phyloP scores from a whole-genome alignment of 2,329 filamentous ascomycete genomes.

The Fusarium robinianum region DNA sequence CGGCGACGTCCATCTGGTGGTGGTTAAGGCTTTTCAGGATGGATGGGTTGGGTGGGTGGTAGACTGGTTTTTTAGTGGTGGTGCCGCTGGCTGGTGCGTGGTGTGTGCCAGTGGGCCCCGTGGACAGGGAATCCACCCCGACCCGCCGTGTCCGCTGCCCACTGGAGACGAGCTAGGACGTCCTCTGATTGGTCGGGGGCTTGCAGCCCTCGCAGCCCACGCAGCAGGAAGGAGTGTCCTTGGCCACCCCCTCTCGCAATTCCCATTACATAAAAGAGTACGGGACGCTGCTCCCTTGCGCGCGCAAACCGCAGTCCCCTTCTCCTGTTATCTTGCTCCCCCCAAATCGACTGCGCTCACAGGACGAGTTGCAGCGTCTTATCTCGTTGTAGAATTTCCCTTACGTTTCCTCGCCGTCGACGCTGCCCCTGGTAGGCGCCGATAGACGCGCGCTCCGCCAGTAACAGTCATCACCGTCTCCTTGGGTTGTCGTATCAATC shows the following conservation, averaged over 20 bases:
- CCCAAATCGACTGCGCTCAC: constrained; percentile 33
- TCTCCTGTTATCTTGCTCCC: constrained; percentile 40
- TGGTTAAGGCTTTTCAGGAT: constrained; percentile 4
- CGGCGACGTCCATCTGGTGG: no score
- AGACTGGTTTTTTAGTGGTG: constrained; percentile 33
- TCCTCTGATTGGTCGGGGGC: constrained; percentile 29
- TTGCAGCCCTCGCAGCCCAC: constrained; percentile 22
- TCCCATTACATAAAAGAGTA: constrained; percentile 49
- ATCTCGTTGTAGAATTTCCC: constrained; percentile 39
- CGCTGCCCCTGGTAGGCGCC: constrained; percentile 34
- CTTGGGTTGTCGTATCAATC: no score
- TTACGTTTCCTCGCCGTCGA: constrained; percentile 35
- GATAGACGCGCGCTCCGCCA: constrained; percentile 33
- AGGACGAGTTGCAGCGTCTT: constrained; percentile 38
- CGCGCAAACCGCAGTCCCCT: constrained; percentile 24
- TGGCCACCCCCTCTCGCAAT: constrained; percentile 40
- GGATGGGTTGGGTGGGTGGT: constrained; percentile 11
- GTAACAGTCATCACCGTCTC: constrained; percentile 24
- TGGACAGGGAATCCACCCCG: constrained; percentile 15
- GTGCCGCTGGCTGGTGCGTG: constrained; percentile 19
- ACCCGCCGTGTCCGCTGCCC: constrained; percentile 7
- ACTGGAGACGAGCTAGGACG: constrained; percentile 4
- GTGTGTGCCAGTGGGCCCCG: not conserved
- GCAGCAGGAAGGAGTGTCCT: constrained; percentile 29
- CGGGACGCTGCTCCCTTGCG: constrained; percentile 38